Percentiles rank a stretch among this genome's conserved stretches.
Evolutionary conservation across 2,329 filamentous ascomycete species (phyloP).

Genomic region (Thelonectria rubi): DNA sequence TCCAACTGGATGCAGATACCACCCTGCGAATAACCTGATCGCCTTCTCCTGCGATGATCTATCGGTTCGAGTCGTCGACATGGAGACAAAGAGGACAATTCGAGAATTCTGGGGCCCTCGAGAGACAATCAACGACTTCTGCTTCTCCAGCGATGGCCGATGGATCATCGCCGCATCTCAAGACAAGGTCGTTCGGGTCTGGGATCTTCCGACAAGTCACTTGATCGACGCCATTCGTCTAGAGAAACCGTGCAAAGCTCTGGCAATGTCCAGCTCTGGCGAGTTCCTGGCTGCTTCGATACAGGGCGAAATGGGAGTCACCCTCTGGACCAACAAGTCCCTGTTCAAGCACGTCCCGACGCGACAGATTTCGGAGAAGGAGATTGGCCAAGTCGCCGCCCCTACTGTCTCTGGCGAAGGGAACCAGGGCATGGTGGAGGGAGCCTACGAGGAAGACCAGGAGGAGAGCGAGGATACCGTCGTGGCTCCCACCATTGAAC

Average conservation of each 20-base stretch:
- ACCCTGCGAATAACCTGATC: slow-evolving; percentile 82
- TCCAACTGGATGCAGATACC: slow-evolving; percentile 81
- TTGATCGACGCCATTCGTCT: slow-evolving; percentile 91
- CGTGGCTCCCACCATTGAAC: slow-evolving; percentile 70
- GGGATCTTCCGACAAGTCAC: slow-evolving; percentile 96
- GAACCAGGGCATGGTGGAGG: slow-evolving; percentile 77
- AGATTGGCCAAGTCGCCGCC: slow-evolving; percentile 70
- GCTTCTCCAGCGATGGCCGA: slow-evolving; percentile 90
- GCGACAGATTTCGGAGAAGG: slow-evolving; percentile 80
- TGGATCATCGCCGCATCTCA: slow-evolving; percentile 92
- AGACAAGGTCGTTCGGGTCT: slow-evolving; percentile 83
- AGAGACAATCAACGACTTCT: slow-evolving; percentile 79
- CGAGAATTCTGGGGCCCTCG: slow-evolving; percentile 90
- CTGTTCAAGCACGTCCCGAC: slow-evolving; percentile 91
- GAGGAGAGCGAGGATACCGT: slow-evolving; percentile 64
- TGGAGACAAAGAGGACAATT: slow-evolving; percentile 89
- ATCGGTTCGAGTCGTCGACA: slow-evolving; percentile 87
- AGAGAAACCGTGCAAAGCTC: slow-evolving; percentile 78
- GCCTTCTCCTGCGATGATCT: slow-evolving; percentile 90
- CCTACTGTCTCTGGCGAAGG: slow-evolving; percentile 87
- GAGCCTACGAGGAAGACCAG: slow-evolving; percentile 71
- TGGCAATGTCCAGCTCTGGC: slow-evolving; percentile 88
- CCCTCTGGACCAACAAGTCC: slow-evolving; percentile 94
- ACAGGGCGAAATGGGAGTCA: slow-evolving; percentile 84
- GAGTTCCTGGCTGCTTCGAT: slow-evolving; percentile 94